Percentiles rank a stretch among this genome's conserved stretches.
These are phyloP conservation scores for Ceratobasidium sp. DNA, from an alignment of 1,284 basidiomycete species.

Conservation along the genomic window DNA sequence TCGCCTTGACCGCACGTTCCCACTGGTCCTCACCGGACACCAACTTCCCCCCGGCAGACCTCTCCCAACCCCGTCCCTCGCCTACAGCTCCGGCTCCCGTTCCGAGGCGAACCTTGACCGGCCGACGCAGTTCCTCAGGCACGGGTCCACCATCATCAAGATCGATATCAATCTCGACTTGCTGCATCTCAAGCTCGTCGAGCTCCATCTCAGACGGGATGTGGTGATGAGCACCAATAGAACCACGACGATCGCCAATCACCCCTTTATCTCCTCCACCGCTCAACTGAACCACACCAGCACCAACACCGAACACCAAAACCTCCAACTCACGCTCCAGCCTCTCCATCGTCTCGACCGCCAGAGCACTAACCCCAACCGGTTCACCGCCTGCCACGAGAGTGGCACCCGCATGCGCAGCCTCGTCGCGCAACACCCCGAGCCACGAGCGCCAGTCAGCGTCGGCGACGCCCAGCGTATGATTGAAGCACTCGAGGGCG, in stretches of 20 bases:
- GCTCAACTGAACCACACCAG: conserved; percentile 4
- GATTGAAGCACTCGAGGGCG: conserved; percentile 46
- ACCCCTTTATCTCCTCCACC: conserved; percentile 17
- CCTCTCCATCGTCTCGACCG: conserved; percentile 26
- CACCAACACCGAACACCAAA: conserved; percentile 14
- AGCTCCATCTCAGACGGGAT: conserved; percentile 25
- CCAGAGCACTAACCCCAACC: background rate
- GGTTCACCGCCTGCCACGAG: background rate
- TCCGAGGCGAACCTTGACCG: conserved; percentile 39
- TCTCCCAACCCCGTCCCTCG: background rate
- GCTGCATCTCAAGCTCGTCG: conserved; percentile 41
- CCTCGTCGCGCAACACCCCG: conserved; percentile 31
- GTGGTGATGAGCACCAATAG: background rate
- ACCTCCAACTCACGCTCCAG: conserved; percentile 18
- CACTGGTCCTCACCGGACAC: conserved; percentile 3
- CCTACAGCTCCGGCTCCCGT: background rate
- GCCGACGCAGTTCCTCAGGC: conserved; percentile 33
- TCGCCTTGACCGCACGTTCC: conserved; percentile 7
- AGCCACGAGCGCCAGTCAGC: conserved; percentile 47
- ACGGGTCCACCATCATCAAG: conserved; percentile 42
- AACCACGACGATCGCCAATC: conserved; percentile 25
- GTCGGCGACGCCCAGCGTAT: conserved; percentile 42
- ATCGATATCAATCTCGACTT: conserved; percentile 43
- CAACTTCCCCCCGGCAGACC: background rate
- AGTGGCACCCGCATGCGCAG: conserved; percentile 4